Percentiles rank a stretch among this genome's conserved stretches.
phyloP scores from a whole-genome alignment of 176 grass and related monocot genomes.

The Microstegium vimineum region DNA sequence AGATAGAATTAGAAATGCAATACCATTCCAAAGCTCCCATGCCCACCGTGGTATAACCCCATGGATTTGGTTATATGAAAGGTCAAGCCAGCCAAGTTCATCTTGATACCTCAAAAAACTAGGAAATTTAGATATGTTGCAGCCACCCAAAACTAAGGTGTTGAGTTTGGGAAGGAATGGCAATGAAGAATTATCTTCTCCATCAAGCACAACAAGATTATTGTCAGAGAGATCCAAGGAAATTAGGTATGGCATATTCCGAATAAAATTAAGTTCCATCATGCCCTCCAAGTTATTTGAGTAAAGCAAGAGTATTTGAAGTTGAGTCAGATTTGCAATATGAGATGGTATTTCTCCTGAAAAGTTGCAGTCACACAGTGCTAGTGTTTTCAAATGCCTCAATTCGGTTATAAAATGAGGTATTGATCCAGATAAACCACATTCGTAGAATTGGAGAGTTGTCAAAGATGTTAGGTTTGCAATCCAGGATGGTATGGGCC shows the following conservation, averaged over 20 bases:
- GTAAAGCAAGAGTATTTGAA: constrained; percentile 23
- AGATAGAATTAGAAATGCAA: neutral
- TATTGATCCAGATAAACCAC: constrained; percentile 20
- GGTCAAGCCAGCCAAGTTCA: neutral
- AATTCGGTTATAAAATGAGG: neutral
- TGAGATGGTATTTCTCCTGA: constrained; percentile 30
- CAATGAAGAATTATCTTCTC: too few species aligned
- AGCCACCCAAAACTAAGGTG: neutral
- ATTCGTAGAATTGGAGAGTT: neutral
- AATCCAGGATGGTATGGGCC: neutral
- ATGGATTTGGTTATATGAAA: too few species aligned
- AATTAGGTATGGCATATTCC: constrained; percentile 22
- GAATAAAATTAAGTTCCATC: constrained; percentile 16
- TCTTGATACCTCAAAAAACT: constrained; percentile 31
- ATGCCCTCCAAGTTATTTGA: constrained; percentile 47
- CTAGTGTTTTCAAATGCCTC: neutral
- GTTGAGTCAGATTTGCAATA: constrained; percentile 26
- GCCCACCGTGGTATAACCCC: constrained; percentile 39
- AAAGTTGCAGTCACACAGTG: neutral
- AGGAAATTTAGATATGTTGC: neutral
- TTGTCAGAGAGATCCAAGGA: constrained; percentile 33
- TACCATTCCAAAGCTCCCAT: constrained; percentile 1
- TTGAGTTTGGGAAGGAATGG: neutral
- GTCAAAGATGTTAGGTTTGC: neutral
- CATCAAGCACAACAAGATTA: too few species aligned